Evolutionary conservation across 2,329 filamentous ascomycete species (phyloP).

Genomic region (Ophiostoma sp.): DNA sequence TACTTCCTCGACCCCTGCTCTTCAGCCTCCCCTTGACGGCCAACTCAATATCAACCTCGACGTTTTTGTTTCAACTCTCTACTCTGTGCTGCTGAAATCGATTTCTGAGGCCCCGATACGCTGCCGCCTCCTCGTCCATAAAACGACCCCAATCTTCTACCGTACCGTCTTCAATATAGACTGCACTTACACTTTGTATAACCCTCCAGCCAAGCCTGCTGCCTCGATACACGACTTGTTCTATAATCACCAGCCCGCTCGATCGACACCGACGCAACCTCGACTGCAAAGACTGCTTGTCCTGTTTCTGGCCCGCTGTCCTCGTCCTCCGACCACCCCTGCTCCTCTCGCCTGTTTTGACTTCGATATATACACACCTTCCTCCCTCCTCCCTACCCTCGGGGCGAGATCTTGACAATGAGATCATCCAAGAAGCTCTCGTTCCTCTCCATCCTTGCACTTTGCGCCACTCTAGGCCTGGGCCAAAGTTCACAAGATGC

Average conservation of each 20-base stretch:
- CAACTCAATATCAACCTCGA: not conserved
- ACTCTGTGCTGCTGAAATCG: not conserved
- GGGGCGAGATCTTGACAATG: constrained; percentile 36
- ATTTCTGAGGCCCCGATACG: not conserved
- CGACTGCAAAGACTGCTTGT: not conserved
- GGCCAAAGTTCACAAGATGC: constrained; percentile 46
- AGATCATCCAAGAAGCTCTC: constrained; percentile 51
- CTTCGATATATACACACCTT: constrained; percentile 3
- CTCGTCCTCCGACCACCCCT: not conserved
- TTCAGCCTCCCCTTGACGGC: not conserved
- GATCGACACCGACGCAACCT: constrained; percentile 1
- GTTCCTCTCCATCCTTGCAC: constrained; percentile 52
- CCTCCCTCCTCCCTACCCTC: constrained; percentile 6
- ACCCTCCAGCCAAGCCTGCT: not conserved
- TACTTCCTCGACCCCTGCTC: not conserved
- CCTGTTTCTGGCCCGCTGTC: not conserved
- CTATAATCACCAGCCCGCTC: not conserved
- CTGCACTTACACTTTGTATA: not conserved
- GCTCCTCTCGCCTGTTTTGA: not conserved
- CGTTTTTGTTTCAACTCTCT: not conserved
- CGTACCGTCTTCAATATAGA: constrained; percentile 1
- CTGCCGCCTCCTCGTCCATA: not conserved
- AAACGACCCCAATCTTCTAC: not conserved
- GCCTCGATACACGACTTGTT: not conserved
- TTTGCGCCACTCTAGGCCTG: constrained; percentile 46